Base-by-base conservation (phyloP, 2,329 filamentous ascomycete genomes). In the Pestalotiopsis sp. region DNA sequence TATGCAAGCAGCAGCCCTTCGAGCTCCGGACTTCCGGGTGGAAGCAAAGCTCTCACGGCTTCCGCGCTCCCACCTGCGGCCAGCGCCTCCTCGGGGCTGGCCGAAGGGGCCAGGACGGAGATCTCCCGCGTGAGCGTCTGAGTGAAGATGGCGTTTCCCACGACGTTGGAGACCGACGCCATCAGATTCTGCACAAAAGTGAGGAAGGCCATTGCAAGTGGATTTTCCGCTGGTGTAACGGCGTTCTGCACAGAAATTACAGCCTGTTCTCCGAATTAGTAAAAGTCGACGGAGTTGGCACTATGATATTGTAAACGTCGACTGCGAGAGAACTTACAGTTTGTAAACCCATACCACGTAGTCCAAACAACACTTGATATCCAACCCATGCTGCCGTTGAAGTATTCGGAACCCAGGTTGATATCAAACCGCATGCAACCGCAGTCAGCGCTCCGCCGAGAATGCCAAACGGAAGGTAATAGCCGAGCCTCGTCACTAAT, bases 171-270 rank as follows among this genome's bases (percentile, higher is more conserved):
- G 26, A 76, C 68, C 0, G 76, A 73, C 20, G 70, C 64, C 10
- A 67, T 66, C 59, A 75, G 71, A 40, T 74, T 77, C 66, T 76
- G 73, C 62, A 68, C 71, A 60, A 77, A 77, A 3, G 76, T 70
- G 3, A 76, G 62, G 64, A 76, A 73, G 20, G 74, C 72, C 14
- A 74, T 67, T 13, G 73, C 74, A 9, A 74, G 38, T 7, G 75
- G 70, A 39, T 73, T 73, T 64, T 76, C 70, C 14, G 68, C 60
- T 1, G 70, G 68, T 2, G 71, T 68, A 6, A 78, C 67, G 6
- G 71, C 69, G 59, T 75, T 74, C 65, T 78, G 76, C 7, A 76
- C 69, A 13, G 75, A 74, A 11, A 77, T 64, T 17, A 78, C 22
- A 24, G 60, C 69, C 74, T 75, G 44, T 52, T 52, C 5, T 2